Conservation (phyloP, 345 rosid species). For the Eutrema japonicum region DNA sequence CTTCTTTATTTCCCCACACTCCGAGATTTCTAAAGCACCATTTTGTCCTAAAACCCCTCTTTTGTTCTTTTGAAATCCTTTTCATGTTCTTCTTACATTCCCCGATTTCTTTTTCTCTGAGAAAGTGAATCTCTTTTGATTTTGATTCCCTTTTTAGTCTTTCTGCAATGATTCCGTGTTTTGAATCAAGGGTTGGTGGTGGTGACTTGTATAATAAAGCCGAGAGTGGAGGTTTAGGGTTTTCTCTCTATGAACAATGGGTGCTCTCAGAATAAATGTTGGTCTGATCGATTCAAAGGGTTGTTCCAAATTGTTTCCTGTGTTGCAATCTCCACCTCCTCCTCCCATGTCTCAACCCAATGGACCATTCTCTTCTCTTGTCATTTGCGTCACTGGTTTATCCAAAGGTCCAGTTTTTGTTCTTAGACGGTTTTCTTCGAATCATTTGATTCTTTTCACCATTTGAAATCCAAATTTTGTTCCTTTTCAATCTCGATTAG, state of each 20-base stretch:
- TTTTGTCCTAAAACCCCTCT: conserved; percentile 44
- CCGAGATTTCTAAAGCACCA: conserved; percentile 38
- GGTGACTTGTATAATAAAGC: conserved; percentile 2
- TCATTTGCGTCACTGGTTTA: conserved; percentile 90
- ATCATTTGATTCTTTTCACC: background rate
- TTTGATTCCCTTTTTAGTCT: conserved; percentile 31
- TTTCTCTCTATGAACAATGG: conserved; percentile 45
- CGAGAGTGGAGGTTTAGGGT: background rate
- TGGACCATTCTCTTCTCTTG: conserved; percentile 74
- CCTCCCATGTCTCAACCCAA: conserved; percentile 44
- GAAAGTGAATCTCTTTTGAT: conserved; percentile 27
- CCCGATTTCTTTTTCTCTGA: conserved; percentile 37
- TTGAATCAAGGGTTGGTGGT: conserved; percentile 34
- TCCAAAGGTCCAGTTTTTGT: conserved; percentile 64
- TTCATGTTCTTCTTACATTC: conserved; percentile 39
- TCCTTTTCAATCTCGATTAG: background rate
- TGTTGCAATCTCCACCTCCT: conserved; percentile 57
- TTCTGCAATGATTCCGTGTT: conserved; percentile 44
- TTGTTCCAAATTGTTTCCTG: conserved; percentile 73
- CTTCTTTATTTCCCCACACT: conserved; percentile 24
- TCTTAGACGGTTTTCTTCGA: background rate
- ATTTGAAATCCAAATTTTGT: background rate
- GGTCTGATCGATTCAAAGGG: conserved; percentile 71
- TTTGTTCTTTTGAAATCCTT: conserved; percentile 30
- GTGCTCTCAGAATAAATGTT: conserved; percentile 56